Percentiles rank a stretch among this genome's conserved stretches.
These are phyloP conservation scores for Powellomyces hirtus DNA, from an alignment of 192 early-diverging fungal species.

Conservation along the genomic window DNA sequence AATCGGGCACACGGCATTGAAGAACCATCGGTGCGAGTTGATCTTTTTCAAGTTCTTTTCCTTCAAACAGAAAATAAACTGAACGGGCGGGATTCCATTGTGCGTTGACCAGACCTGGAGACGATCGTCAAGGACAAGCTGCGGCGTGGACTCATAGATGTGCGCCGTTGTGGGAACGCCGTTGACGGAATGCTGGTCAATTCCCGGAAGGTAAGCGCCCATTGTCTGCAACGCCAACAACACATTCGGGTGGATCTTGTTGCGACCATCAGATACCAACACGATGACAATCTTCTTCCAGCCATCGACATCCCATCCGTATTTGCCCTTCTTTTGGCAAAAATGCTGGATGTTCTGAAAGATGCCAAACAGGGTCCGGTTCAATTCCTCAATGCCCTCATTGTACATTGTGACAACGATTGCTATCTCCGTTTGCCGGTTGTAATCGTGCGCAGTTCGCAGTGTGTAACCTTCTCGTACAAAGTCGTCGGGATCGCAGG, in stretches of 20 bases:
- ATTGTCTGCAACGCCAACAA: slow-evolving; percentile 65
- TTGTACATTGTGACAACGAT: slow-evolving; percentile 78
- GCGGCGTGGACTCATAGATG: slow-evolving; percentile 74
- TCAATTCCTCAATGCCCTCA: slow-evolving; percentile 31
- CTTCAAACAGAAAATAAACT: slow-evolving; percentile 76
- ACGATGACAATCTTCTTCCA: slow-evolving; percentile 78
- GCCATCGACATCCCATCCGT: slow-evolving; percentile 62
- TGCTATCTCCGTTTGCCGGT: slow-evolving; percentile 67
- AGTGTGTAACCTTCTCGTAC: slow-evolving; percentile 67
- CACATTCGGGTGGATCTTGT: slow-evolving; percentile 60
- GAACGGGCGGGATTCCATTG: slow-evolving; percentile 62
- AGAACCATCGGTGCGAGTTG: slow-evolving; percentile 65
- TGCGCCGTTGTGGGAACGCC: slow-evolving; percentile 65
- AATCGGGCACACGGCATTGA: slow-evolving; percentile 62
- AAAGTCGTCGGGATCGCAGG: slow-evolving; percentile 64
- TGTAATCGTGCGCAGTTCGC: slow-evolving; percentile 54
- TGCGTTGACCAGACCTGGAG: slow-evolving; percentile 60
- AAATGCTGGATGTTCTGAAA: slow-evolving; percentile 53
- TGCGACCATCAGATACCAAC: slow-evolving; percentile 74
- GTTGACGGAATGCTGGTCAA: slow-evolving; percentile 53
- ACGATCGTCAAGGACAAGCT: slow-evolving; percentile 66
- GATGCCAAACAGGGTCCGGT: slow-evolving; percentile 22
- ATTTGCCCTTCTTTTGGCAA: slow-evolving; percentile 33
- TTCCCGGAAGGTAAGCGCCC: slow-evolving; percentile 42
- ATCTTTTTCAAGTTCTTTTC: slow-evolving; percentile 85